Percentiles rank a stretch among this genome's conserved stretches.
Evolutionary conservation across 805 yeast genomes (phyloP).

Genomic region (Maudiozyma saulgeensis): DNA sequence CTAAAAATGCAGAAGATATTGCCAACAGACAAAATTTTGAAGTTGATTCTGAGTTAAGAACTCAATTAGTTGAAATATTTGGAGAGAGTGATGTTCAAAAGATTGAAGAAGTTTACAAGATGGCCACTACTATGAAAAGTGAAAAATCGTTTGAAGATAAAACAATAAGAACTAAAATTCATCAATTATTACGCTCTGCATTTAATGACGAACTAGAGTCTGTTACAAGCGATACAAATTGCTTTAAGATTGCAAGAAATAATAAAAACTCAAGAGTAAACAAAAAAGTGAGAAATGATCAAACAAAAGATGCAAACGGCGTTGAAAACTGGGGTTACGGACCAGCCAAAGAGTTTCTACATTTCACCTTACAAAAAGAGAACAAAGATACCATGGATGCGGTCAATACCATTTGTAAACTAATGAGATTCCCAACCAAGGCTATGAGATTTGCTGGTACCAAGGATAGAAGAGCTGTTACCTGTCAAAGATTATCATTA

Average conservation of each 20-base stretch:
- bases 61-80: slow-evolving; percentile 41
- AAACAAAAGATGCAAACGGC: slow-evolving; percentile 36
- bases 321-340: slow-evolving; percentile 68
- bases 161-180: slow-evolving; percentile 65
- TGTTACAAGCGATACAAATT: slow-evolving; percentile 58
- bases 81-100: slow-evolving; percentile 52
- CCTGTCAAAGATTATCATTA: slow-evolving; percentile 73
- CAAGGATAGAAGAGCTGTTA: slow-evolving; percentile 91
- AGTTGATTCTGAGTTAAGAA: slow-evolving; percentile 38
- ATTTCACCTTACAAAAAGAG: slow-evolving; percentile 80
- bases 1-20: slow-evolving; percentile 25
- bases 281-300: slow-evolving; percentile 31
- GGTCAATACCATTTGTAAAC: slow-evolving; percentile 60
- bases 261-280: slow-evolving; percentile 34
- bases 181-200: slow-evolving; percentile 62
- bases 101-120: slow-evolving; percentile 45
- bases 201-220: slow-evolving; percentile 73
- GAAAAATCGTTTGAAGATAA: slow-evolving; percentile 53
- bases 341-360: slow-evolving; percentile 54
- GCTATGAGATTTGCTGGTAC: slow-evolving; percentile 83
- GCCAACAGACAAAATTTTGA: slow-evolving; percentile 30
- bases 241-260: slow-evolving; percentile 52
- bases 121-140: slow-evolving; percentile 52
- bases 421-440: slow-evolving; percentile 65
- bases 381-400: slow-evolving; percentile 97